Conservation (phyloP, 768 basidiomycete species). For the Leccinum imitatum region DNA sequence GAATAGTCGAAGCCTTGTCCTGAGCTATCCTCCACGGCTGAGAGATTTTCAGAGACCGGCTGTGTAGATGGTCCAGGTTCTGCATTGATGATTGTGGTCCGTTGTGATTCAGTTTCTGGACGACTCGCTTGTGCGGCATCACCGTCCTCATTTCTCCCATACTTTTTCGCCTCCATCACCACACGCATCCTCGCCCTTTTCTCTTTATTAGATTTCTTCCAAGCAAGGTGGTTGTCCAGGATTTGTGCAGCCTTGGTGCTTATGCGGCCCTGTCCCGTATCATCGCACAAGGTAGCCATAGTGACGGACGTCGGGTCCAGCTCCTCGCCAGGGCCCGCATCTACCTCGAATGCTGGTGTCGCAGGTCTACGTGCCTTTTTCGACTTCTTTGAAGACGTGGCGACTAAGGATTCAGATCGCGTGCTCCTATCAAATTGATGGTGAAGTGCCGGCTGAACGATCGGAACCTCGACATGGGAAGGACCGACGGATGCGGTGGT, state of each 20-base stretch:
- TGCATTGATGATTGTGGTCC: slow-evolving; percentile 3
- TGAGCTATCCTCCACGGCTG: slow-evolving; percentile 40
- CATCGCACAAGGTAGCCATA: slow-evolving; percentile 77
- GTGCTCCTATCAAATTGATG: slow-evolving; percentile 22
- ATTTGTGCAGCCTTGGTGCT: slow-evolving; percentile 77
- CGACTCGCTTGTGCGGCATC: slow-evolving; percentile 27
- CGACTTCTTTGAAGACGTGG: slow-evolving; percentile 33
- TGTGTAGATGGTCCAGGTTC: slow-evolving; percentile 17
- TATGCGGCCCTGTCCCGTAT: slow-evolving; percentile 75
- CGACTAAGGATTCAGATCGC: slow-evolving; percentile 15
- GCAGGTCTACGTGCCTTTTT: slow-evolving; percentile 43
- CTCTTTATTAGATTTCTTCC: slow-evolving; percentile 70
- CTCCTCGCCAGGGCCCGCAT: slow-evolving; percentile 69
- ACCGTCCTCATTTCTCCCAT: slow-evolving; percentile 57
- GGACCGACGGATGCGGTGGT: neutral
- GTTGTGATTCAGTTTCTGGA: slow-evolving; percentile 14
- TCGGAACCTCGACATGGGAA: slow-evolving; percentile 21
- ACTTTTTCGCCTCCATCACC: slow-evolving; percentile 72
- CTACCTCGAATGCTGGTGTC: slow-evolving; percentile 54
- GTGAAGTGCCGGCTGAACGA: slow-evolving; percentile 7
- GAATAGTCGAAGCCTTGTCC: slow-evolving; percentile 71
- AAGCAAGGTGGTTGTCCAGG: slow-evolving; percentile 63
- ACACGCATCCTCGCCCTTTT: slow-evolving; percentile 62
- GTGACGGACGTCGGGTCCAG: slow-evolving; percentile 82
- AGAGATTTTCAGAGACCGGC: slow-evolving; percentile 14